These are phyloP conservation scores for Eremomyces bilateralis DNA, from an alignment of 495 filamentous ascomycete species.

Conservation along the genomic window DNA sequence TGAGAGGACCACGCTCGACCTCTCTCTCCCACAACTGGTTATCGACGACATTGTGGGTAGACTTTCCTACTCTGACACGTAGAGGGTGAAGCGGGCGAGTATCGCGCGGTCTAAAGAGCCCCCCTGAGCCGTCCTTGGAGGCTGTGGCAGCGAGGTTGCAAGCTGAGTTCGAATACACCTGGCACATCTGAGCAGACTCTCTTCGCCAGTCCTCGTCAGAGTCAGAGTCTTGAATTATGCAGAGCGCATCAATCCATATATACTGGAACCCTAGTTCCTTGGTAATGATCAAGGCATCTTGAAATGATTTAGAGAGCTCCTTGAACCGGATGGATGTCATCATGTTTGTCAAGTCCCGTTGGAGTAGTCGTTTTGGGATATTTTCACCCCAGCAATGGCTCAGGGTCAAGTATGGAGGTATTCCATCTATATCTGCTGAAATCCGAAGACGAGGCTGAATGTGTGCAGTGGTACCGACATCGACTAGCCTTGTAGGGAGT, in stretches of 20 bases:
- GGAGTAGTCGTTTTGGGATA: not conserved
- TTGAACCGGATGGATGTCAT: not conserved
- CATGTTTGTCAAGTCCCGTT: not conserved
- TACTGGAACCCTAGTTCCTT: slow-evolving; percentile 4
- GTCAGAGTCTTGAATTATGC: slow-evolving; percentile 6
- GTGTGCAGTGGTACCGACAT: too few relatives aligned
- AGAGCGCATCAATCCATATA: slow-evolving; percentile 9
- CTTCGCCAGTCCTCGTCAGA: slow-evolving; percentile 3
- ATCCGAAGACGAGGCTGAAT: too few relatives aligned
- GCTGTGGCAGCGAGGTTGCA: slow-evolving; percentile 4
- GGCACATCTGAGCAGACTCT: not conserved
- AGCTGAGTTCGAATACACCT: not conserved
- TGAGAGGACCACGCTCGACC: slow-evolving; percentile 1
- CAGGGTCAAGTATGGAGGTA: not conserved
- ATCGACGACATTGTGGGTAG: too few relatives aligned
- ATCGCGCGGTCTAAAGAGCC: not conserved
- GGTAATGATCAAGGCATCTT: slow-evolving; percentile 3
- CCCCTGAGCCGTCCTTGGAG: not conserved
- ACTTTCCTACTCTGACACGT: too few relatives aligned
- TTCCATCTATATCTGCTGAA: too few relatives aligned
- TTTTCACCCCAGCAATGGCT: not conserved
- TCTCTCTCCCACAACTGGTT: not conserved
- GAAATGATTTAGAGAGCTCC: slow-evolving; percentile 6
- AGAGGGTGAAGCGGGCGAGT: not conserved
- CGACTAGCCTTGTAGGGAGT: too few relatives aligned